Evolutionary conservation across 768 basidiomycete genomes (phyloP), one percentile per base, ranked within the genome.

Genomic region (Strobilomyces confusus): DNA sequence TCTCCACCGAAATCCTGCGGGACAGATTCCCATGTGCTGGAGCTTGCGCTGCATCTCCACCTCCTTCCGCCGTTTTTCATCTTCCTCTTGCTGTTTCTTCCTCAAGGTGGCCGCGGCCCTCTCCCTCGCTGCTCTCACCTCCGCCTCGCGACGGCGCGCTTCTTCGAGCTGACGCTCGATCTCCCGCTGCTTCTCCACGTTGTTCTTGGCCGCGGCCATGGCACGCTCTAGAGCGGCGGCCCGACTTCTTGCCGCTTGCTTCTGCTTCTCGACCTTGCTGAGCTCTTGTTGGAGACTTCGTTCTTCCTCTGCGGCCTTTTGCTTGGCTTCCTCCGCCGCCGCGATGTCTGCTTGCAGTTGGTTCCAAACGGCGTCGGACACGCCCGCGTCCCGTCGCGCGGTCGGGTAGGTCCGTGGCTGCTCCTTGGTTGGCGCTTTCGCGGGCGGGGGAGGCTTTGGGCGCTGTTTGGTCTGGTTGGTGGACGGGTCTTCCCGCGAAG

Each of bases 351-450:
- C 69, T 44, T 81, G 76, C 1, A 86, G 70, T 56, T 80, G 73
- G 9, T 58, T 43, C 85, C 84, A 86, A 9, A 78, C 60, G 3
- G 62, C 69, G 61, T 86, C 80, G 0, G 74, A 61, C 1, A 86
- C 81, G 0, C 80, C 84, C 13, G 72, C 55, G 60, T 86, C 84
- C 15, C 81, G 77, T 14, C 37, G 58, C 2, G 49, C 59, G 19
- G 53, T 40, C 2, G 41, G 47, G 43, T 36, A 14, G n/a, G 44
- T 59, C 15, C 47, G 56, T 17, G 57, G 49, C 26, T 38, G 59
- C 5, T 52, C 44, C 8, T 44, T 36, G 3, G 29, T 8, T 51
- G 34, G 12, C 42, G 42, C 4, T 20, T 49, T 55, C 17, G 51
- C 45, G 20, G 48, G 57, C 6, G 29, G 55, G 5, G 37, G 23